Conservation (phyloP, 2,329 filamentous ascomycete species). For the Aquanectria penicillioides region DNA sequence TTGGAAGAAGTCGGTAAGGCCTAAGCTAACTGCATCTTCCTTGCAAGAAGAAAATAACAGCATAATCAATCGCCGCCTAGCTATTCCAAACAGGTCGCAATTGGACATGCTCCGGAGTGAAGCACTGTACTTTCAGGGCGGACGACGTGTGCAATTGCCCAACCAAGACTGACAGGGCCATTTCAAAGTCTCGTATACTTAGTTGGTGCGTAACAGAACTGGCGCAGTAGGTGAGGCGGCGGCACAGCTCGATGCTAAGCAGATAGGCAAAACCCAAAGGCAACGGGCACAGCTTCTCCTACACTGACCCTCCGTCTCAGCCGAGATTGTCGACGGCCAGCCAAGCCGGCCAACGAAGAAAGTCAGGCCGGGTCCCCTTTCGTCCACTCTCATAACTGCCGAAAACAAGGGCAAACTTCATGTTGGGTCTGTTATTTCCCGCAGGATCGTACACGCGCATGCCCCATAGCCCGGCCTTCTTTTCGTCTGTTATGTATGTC, state of each 20-base stretch:
- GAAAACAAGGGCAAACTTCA: neutral
- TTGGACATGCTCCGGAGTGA: too few species aligned
- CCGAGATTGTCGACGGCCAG: constrained; percentile 7
- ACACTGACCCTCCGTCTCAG: constrained; percentile 9
- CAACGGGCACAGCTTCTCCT: too few species aligned
- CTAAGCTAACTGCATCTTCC: constrained; percentile 6
- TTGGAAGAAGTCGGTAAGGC: constrained; percentile 23
- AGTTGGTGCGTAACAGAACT: constrained; percentile 7
- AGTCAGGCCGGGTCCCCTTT: neutral
- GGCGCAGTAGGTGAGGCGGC: constrained; percentile 11
- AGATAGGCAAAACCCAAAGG: neutral
- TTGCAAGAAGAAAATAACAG: too few species aligned
- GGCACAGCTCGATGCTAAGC: constrained; percentile 11
- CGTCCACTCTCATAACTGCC: constrained; percentile 8
- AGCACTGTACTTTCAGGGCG: too few species aligned
- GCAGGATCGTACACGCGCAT: constrained; percentile 15
- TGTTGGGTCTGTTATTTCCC: constrained; percentile 12
- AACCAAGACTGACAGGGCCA: constrained; percentile 4
- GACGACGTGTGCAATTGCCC: constrained; percentile 5
- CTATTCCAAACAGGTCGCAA: too few species aligned
- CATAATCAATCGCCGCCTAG: neutral
- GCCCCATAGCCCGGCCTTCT: neutral
- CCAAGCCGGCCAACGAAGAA: neutral
- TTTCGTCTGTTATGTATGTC: neutral
- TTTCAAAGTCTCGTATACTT: constrained; percentile 13